These are phyloP conservation scores for Tephrocybe sp. DNA, from an alignment of 768 basidiomycete species.

Conservation along the genomic window DNA sequence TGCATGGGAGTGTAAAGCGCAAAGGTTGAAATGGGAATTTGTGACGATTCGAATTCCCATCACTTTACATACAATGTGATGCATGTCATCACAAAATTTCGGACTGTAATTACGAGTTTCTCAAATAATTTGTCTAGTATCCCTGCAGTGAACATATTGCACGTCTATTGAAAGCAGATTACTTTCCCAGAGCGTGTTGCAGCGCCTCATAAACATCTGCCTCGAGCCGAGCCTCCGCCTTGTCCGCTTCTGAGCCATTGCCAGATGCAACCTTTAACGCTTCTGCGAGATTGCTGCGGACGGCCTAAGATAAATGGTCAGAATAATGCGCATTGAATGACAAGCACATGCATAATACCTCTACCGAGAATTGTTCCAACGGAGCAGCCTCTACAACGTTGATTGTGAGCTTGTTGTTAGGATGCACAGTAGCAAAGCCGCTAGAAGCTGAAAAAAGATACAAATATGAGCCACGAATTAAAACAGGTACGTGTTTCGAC, in stretches of 20 bases:
- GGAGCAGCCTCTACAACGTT: slow-evolving; percentile 97
- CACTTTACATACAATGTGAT: too few relatives aligned
- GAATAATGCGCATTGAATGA: neutral
- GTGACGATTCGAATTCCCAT: neutral
- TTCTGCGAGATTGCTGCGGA: slow-evolving; percentile 87
- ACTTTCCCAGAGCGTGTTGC: slow-evolving; percentile 70
- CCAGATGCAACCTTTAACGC: slow-evolving; percentile 79
- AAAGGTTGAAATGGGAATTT: neutral
- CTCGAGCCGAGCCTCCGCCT: slow-evolving; percentile 90
- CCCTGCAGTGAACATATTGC: neutral
- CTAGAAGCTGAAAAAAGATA: slow-evolving; percentile 68
- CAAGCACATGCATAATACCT: slow-evolving; percentile 50
- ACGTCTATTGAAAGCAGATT: slow-evolving; percentile 3
- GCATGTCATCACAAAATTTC: too few relatives aligned
- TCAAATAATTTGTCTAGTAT: neutral
- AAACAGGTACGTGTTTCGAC: slow-evolving; percentile 24
- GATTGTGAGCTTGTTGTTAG: slow-evolving; percentile 94
- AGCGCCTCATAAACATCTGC: slow-evolving; percentile 96
- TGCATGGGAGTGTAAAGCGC: slow-evolving; percentile 12
- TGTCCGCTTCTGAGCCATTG: slow-evolving; percentile 89
- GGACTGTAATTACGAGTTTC: neutral
- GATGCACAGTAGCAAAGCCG: slow-evolving; percentile 97
- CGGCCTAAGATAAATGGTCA: slow-evolving; percentile 54
- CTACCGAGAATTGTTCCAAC: slow-evolving; percentile 84
- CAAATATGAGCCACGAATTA: slow-evolving; percentile 1